Evolutionary conservation across 179 eudicot species (phyloP).

Genomic region (Beta lomatogona): DNA sequence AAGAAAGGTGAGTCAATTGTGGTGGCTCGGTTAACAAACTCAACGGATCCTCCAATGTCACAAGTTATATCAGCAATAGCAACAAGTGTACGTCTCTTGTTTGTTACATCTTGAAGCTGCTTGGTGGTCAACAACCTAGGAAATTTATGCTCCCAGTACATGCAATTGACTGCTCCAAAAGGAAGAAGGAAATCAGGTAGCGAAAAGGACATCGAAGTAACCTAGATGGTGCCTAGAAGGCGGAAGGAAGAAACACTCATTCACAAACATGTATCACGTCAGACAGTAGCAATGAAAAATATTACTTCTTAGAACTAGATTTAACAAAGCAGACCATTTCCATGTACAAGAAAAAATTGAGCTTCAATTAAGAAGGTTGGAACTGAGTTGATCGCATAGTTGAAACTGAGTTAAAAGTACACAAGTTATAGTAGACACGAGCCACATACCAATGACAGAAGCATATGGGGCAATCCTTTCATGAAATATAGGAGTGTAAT

Average conservation of each 20-base stretch:
- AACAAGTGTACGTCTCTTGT: constrained; percentile 67
- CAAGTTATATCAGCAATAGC: constrained; percentile 94
- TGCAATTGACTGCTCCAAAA: constrained; percentile 70
- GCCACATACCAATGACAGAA: constrained; percentile 79
- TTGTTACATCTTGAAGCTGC: constrained; percentile 72
- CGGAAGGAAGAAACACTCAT: no score
- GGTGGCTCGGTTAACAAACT: constrained; percentile 81
- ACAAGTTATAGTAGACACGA: constrained; percentile 1
- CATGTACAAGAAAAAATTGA: no score
- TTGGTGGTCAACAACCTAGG: constrained; percentile 76
- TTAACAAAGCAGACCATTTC: no score
- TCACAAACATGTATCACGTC: no score
- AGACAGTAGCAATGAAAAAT: no score
- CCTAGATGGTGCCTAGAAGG: no score
- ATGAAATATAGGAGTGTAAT: constrained; percentile 77
- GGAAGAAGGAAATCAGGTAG: neutral
- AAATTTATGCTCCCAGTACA: constrained; percentile 97
- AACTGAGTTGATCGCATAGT: no score
- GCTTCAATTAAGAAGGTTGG: no score
- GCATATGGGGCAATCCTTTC: constrained; percentile 91
- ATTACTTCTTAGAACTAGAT: no score
- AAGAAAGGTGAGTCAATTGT: constrained; percentile 88
- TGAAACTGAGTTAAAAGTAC: no score
- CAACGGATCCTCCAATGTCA: constrained; percentile 93
- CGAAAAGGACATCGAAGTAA: neutral